These are phyloP conservation scores for Rhytidhysteron rufulum DNA, from an alignment of 2,329 filamentous ascomycete genomes.

Conservation along the genomic window DNA sequence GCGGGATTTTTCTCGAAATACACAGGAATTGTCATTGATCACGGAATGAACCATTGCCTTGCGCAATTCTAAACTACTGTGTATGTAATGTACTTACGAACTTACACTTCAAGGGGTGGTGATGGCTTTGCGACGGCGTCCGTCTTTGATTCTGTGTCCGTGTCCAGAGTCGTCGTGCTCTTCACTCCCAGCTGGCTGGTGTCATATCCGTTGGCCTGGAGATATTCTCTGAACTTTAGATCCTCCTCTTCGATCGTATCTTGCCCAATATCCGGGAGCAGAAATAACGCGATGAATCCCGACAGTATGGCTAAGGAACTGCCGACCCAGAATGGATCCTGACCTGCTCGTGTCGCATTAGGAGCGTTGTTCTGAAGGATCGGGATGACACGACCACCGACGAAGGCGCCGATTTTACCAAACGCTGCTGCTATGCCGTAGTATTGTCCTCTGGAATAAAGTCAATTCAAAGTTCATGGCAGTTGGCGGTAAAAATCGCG, in stretches of 20 bases:
- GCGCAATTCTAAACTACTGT: too few species aligned
- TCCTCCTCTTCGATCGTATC: conserved; percentile 83
- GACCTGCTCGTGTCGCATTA: conserved; percentile 53
- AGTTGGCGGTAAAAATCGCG: neutral
- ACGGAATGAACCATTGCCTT: too few species aligned
- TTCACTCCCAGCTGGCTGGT: conserved; percentile 53
- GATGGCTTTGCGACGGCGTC: too few species aligned
- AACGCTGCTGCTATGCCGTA: conserved; percentile 67
- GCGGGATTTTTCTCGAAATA: too few species aligned
- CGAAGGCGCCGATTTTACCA: conserved; percentile 78
- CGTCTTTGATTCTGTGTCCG: too few species aligned
- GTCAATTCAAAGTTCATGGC: neutral
- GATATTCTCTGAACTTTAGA: conserved; percentile 66
- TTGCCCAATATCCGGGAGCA: conserved; percentile 72
- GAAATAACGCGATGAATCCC: conserved; percentile 62
- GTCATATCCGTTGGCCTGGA: conserved; percentile 74
- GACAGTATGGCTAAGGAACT: conserved; percentile 72
- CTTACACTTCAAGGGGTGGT: too few species aligned
- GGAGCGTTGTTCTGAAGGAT: conserved; percentile 47
- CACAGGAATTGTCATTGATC: too few species aligned
- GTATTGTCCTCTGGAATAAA: conserved; percentile 62
- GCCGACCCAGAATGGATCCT: conserved; percentile 89
- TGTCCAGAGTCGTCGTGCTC: too few species aligned
- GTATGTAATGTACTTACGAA: too few species aligned
- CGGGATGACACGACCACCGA: conserved; percentile 79